Conservation (phyloP, 352 stramenopile species). For the Phytophthora ohioensis region DNA sequence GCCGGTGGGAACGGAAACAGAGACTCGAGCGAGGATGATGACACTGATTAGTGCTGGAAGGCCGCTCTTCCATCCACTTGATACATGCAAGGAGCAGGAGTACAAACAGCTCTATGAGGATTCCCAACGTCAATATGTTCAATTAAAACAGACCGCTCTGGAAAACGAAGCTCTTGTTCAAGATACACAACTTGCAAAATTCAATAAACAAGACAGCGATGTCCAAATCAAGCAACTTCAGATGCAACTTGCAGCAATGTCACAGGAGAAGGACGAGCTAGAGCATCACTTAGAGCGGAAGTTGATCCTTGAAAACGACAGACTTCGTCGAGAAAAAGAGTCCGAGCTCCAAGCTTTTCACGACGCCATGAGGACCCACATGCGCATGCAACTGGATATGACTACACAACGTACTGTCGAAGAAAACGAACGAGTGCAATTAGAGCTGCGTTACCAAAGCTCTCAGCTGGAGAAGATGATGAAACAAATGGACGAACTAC, state of each 20-base stretch:
- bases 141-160: constrained; percentile 42
- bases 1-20: constrained; percentile 10
- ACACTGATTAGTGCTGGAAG: constrained; percentile 46
- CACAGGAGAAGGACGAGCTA: constrained; percentile 54
- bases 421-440: constrained; percentile 69
- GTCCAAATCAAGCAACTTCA: constrained; percentile 44
- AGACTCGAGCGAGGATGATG: constrained; percentile 46
- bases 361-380: constrained; percentile 56
- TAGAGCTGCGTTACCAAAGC: constrained; percentile 72
- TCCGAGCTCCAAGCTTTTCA: constrained; percentile 50
- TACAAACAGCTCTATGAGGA: constrained; percentile 64
- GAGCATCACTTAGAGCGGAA: constrained; percentile 63
- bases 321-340: constrained; percentile 61
- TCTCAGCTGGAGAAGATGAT: constrained; percentile 64
- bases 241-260: constrained; percentile 28
- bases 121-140: constrained; percentile 40
- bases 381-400: constrained; percentile 63
- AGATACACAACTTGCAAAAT: constrained; percentile 48
- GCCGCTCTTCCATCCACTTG: constrained; percentile 63
- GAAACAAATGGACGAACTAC: constrained; percentile 54
- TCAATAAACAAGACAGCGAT: constrained; percentile 47
- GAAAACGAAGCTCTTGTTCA: constrained; percentile 44
- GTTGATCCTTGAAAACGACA: constrained; percentile 67
- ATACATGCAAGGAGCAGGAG: constrained; percentile 67
- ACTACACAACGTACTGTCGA: constrained; percentile 72